Conservation (phyloP, 441 rosid genomes). For the Erodium texanum region DNA sequence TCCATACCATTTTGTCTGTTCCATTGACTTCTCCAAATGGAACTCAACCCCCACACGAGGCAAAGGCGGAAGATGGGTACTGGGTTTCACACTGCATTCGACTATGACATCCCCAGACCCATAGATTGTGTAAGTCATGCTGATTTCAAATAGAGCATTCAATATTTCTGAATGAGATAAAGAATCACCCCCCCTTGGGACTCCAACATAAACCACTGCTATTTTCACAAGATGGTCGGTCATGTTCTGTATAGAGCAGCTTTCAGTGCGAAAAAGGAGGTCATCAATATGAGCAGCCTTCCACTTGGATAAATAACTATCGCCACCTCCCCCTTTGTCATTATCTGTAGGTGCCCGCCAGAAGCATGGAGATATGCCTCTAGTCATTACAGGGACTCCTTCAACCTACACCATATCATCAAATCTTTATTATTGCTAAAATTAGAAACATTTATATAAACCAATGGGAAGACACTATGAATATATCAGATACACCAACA, state of each 20-base stretch:
- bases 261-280: slow-evolving; percentile 44
- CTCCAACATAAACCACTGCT: slow-evolving; percentile 43
- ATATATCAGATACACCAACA: neutral
- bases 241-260: slow-evolving; percentile 44
- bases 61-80: slow-evolving; percentile 70
- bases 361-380: slow-evolving; percentile 76
- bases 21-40: slow-evolving; percentile 60
- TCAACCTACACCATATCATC: slow-evolving; percentile 41
- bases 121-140: slow-evolving; percentile 47
- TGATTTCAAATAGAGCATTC: slow-evolving; percentile 44
- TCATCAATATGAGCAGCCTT: slow-evolving; percentile 53
- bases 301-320: slow-evolving; percentile 76
- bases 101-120: slow-evolving; percentile 73
- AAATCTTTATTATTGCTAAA: neutral
- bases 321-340: slow-evolving; percentile 80
- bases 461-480: neutral
- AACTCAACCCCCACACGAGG: slow-evolving; percentile 85
- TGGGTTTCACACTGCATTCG: slow-evolving; percentile 57
- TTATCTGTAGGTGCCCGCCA: slow-evolving; percentile 98
- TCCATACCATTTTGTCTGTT: slow-evolving; percentile 75
- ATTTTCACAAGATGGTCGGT: slow-evolving; percentile 45
- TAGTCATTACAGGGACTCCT: slow-evolving; percentile 59
- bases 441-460: neutral
- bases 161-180: slow-evolving; percentile 25
- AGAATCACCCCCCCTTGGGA: slow-evolving; percentile 22